Conservation (phyloP, 176 grass and related monocot species). For the Rhynchospora pubera region DNA sequence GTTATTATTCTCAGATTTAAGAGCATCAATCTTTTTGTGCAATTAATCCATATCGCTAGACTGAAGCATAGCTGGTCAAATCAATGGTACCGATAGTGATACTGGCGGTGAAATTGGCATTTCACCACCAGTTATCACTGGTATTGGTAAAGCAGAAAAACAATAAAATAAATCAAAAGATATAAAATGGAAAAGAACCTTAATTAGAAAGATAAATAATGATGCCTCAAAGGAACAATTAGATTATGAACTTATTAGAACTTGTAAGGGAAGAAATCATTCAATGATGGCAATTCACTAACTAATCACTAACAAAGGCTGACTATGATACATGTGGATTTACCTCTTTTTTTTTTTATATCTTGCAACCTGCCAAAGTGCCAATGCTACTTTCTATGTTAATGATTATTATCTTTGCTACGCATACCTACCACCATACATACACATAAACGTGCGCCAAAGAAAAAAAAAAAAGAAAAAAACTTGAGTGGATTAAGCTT, state of each 20-base stretch:
- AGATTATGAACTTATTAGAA: not conserved
- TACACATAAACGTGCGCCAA: constrained; percentile 1
- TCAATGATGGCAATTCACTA: not conserved
- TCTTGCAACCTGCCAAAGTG: no score
- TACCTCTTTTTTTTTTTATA: no score
- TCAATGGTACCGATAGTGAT: no score
- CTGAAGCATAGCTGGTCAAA: no score
- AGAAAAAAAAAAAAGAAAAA: not conserved
- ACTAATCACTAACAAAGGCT: not conserved
- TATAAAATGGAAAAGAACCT: not conserved
- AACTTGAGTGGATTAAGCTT: not conserved
- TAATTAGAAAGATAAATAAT: not conserved
- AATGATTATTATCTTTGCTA: not conserved
- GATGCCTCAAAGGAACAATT: not conserved
- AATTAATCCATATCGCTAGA: no score
- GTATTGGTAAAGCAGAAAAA: not conserved
- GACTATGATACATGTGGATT: not conserved
- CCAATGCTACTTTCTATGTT: not conserved
- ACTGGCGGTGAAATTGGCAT: no score
- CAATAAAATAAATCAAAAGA: not conserved
- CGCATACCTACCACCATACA: not conserved
- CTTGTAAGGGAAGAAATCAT: not conserved
- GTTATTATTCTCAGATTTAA: no score
- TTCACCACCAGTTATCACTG: not conserved
- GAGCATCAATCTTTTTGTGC: no score